Evolutionary conservation across 768 basidiomycete species (phyloP).

Genomic region (Lactarius vividus): DNA sequence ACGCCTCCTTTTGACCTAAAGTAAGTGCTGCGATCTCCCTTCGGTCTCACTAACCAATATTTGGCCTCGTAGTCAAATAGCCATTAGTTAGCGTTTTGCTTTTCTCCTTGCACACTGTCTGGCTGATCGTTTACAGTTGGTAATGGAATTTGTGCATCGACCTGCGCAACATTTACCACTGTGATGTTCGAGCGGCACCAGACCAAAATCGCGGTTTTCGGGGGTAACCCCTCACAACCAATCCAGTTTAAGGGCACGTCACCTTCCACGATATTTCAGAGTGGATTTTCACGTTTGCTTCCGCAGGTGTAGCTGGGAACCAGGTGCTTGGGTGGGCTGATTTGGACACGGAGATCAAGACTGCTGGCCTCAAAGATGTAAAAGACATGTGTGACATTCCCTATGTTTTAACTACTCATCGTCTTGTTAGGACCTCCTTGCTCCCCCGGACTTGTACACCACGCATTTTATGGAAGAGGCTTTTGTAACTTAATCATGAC

Average conservation of each 20-base stretch:
- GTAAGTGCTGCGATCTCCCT: slow-evolving; percentile 4
- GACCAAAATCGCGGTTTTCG: slow-evolving; percentile 50
- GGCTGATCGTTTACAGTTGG: slow-evolving; percentile 9
- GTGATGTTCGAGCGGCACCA: slow-evolving; percentile 50
- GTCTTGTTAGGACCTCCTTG: slow-evolving; percentile 34
- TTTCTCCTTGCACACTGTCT: background rate
- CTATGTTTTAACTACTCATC: background rate
- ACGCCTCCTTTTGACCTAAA: slow-evolving; percentile 21
- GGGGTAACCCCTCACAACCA: slow-evolving; percentile 46
- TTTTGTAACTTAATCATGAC: background rate
- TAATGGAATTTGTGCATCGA: slow-evolving; percentile 45
- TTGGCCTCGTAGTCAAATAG: slow-evolving; percentile 12
- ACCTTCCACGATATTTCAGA: background rate
- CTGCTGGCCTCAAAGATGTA: slow-evolving; percentile 34
- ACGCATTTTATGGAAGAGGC: background rate
- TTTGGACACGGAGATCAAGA: slow-evolving; percentile 18
- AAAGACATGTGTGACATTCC: slow-evolving; percentile 3
- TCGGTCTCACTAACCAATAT: background rate
- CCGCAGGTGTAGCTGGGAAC: slow-evolving; percentile 22
- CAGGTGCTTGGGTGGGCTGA: background rate
- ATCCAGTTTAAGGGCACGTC: slow-evolving; percentile 47
- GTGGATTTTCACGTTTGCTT: background rate
- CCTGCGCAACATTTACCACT: slow-evolving; percentile 56
- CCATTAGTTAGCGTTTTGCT: slow-evolving; percentile 3
- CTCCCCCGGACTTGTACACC: slow-evolving; percentile 39